These are phyloP conservation scores for Starmerella scarabaei DNA, from an alignment of 805 yeast genomes.

Conservation along the genomic window DNA sequence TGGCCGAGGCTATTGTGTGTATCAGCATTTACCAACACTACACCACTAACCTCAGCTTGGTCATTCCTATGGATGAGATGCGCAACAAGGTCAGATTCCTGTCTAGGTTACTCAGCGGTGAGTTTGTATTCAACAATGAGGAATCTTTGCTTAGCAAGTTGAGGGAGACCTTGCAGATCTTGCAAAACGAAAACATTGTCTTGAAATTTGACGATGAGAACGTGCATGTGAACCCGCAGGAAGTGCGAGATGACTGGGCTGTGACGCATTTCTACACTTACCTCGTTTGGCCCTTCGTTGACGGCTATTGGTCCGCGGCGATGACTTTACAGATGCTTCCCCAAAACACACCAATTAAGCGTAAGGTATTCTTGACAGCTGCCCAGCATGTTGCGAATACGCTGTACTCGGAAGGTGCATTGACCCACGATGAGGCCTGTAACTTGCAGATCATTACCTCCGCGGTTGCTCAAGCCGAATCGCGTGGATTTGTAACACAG, in stretches of 20 bases:
- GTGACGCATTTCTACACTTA: constrained; percentile 32
- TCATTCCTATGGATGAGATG: constrained; percentile 23
- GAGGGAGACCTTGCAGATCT: constrained; percentile 22
- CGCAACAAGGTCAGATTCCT: constrained; percentile 26
- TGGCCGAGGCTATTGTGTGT: constrained; percentile 38
- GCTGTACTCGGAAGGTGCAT: constrained; percentile 32
- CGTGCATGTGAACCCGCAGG: constrained; percentile 14
- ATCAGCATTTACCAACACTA: constrained; percentile 29
- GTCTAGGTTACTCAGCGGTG: constrained; percentile 29
- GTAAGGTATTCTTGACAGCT: constrained; percentile 25
- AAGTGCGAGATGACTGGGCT: constrained; percentile 21
- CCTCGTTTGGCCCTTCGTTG: constrained; percentile 34
- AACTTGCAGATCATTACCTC: constrained; percentile 30
- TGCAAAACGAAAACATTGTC: constrained; percentile 26
- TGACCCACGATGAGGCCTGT: constrained; percentile 31
- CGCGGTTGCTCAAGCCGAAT: constrained; percentile 27
- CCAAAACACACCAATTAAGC: constrained; percentile 21
- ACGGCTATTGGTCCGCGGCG: constrained; percentile 33
- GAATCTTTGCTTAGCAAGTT: constrained; percentile 27
- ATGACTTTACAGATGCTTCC: constrained; percentile 28
- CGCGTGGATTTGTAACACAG: constrained; percentile 26
- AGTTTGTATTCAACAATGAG: constrained; percentile 28
- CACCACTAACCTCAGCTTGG: constrained; percentile 15
- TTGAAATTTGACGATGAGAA: constrained; percentile 12
- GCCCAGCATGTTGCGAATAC: constrained; percentile 33